Conservation (phyloP, 352 stramenopile genomes). For the Lagenidium sp. region DNA sequence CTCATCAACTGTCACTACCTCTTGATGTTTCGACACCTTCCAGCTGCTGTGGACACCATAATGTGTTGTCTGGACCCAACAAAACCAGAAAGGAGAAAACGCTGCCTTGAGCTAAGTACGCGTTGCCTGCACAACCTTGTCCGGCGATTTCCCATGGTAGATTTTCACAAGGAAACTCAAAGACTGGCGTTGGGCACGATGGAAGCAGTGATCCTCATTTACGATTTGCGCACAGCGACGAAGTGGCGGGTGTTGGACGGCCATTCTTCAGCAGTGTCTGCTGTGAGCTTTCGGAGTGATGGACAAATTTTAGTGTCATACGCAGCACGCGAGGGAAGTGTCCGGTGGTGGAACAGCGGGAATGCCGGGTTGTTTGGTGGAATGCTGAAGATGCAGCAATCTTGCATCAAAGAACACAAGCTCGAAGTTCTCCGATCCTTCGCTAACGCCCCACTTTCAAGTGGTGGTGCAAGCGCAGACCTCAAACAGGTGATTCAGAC, state of each 20-base stretch:
- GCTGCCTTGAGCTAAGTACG: conserved; percentile 71
- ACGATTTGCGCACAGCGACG: conserved; percentile 78
- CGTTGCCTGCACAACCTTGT: conserved; percentile 76
- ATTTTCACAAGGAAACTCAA: conserved; percentile 85
- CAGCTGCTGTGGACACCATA: conserved; percentile 77
- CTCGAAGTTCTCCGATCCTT: conserved; percentile 35
- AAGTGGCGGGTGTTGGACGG: conserved; percentile 86
- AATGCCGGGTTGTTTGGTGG: conserved; percentile 67
- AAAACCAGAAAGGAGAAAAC: conserved; percentile 70
- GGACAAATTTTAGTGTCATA: conserved; percentile 81
- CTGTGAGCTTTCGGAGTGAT: conserved; percentile 57
- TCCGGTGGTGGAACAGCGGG: conserved; percentile 82
- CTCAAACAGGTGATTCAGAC: conserved; percentile 81
- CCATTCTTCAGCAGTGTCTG: conserved; percentile 61
- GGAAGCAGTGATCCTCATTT: conserved; percentile 85
- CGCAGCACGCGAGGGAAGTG: conserved; percentile 60
- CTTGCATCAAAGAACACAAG: conserved; percentile 80
- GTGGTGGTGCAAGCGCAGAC: conserved; percentile 45
- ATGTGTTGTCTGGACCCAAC: conserved; percentile 81
- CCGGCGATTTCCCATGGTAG: conserved; percentile 77
- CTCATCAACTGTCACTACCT: conserved; percentile 79
- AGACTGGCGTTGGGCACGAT: conserved; percentile 78
- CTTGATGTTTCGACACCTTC: conserved; percentile 76
- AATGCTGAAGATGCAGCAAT: conserved; percentile 86
- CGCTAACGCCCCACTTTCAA: conserved; percentile 35